Base-by-base conservation (phyloP, 441 rosid species). In the Kokia cookei region DNA sequence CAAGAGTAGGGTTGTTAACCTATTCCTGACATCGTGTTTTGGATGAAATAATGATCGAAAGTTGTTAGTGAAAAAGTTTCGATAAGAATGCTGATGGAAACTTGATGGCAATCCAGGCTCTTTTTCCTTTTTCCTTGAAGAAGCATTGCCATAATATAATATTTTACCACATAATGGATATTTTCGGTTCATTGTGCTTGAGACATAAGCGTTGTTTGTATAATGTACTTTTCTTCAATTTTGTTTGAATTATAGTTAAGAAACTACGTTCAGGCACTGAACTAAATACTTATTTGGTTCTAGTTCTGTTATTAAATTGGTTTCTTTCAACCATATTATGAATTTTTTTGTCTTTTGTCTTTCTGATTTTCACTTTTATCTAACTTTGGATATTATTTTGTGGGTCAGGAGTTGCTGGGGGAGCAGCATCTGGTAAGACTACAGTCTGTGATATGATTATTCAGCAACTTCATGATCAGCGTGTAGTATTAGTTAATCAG, bases 381-480 rank as follows among this genome's bases (percentile, higher is more conserved):
- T 42, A 68, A 61, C 65, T 63, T 58, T 66, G 9, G 57, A 67
- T 69, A 17, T 76, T 72, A 43, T 71, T 65, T 77, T 76, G 5
- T 77, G 63, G 37, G 55, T 71, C 79, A 93, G 98, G 99, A 71
- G 99, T 96, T 83, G 98, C 98, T 70, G 99, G 99, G 42, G 99
- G 98, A 22, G 96, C 99, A 2, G 97, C 99, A 62, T 90, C 99
- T n/a, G 99, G 99, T 45, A 96, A 96, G 86, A 93, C 99, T 79
- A 87, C 99, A 69, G 99, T 93, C 22, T 96, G 99, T 73, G 97
- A 96, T 86, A 90, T 96, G 98, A 96, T 96, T 59, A 93, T 96
- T 80, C 99, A 96, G 84, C 99, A 92, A 76, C 97, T 96, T 65
- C 99, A 93, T 80, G 99, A 96, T 85, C 99, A 96, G 81, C 97